These are phyloP conservation scores for Suhomyces tanzawaensis DNA, from an alignment of 805 yeast species.

Conservation along the genomic window DNA sequence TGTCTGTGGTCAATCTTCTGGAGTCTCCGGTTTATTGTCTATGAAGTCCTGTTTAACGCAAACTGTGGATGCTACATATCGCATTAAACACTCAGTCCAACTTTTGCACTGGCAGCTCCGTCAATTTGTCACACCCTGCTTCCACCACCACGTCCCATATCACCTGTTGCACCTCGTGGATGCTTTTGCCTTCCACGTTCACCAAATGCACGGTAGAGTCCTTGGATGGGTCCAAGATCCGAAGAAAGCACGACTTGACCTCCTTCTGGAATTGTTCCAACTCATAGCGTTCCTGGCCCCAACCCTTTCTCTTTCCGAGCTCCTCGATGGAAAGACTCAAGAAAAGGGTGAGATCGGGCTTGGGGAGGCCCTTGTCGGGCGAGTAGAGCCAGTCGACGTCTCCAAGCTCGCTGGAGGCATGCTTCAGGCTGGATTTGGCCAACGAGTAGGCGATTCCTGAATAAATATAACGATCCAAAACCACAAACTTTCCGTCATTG, in stretches of 20 bases:
- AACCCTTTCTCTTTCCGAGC: slow-evolving; percentile 60
- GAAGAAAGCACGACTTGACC: slow-evolving; percentile 61
- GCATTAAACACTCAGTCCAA: too few species aligned
- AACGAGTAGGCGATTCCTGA: slow-evolving; percentile 92
- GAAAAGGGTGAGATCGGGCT: slow-evolving; percentile 82
- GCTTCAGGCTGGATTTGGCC: slow-evolving; percentile 52
- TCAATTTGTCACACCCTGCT: neutral
- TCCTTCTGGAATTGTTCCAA: slow-evolving; percentile 64
- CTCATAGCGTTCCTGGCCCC: slow-evolving; percentile 95
- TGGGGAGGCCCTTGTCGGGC: slow-evolving; percentile 83
- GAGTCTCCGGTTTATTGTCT: too few species aligned
- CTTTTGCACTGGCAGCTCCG: too few species aligned
- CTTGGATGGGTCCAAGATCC: slow-evolving; percentile 33
- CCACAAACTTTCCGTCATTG: slow-evolving; percentile 52
- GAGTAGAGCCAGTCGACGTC: slow-evolving; percentile 72
- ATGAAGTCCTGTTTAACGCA: too few species aligned
- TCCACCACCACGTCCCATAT: slow-evolving; percentile 38
- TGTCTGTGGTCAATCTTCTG: too few species aligned
- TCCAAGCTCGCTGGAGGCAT: slow-evolving; percentile 19
- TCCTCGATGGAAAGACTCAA: slow-evolving; percentile 54
- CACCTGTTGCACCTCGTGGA: slow-evolving; percentile 51
- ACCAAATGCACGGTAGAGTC: slow-evolving; percentile 41
- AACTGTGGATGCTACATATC: too few species aligned
- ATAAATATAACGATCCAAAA: slow-evolving; percentile 85
- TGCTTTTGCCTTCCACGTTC: slow-evolving; percentile 57